Conservation (phyloP, 345 rosid genomes). For the Hibiscus mutabilis region DNA sequence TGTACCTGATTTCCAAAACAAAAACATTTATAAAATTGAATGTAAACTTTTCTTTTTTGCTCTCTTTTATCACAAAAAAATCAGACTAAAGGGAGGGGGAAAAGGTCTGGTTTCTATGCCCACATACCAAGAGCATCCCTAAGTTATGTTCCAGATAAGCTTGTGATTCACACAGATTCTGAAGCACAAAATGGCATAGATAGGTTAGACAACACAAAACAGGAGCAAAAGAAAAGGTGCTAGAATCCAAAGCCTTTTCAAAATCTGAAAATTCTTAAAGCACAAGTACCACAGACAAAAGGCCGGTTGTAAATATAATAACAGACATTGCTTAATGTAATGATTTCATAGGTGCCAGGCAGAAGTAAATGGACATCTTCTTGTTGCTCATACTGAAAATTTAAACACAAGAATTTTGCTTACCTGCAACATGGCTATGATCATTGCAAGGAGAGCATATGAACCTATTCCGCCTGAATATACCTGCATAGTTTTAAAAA, state of each 20-base stretch:
- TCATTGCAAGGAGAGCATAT: conserved; percentile 88
- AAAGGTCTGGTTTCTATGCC: conserved; percentile 1
- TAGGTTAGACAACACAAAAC: background rate
- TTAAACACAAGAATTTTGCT: conserved; percentile 4
- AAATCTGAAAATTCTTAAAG: background rate
- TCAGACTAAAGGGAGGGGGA: background rate
- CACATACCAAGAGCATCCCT: conserved; percentile 78
- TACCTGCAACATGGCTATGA: conserved; percentile 77
- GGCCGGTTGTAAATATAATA: background rate
- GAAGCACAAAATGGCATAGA: conserved; percentile 22
- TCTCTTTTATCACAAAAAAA: background rate
- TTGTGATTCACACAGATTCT: conserved; percentile 48
- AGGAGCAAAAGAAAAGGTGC: background rate
- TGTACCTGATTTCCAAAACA: conserved; percentile 43
- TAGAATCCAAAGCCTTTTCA: background rate
- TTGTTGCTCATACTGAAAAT: background rate
- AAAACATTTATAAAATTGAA: conserved; percentile 4
- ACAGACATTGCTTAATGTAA: background rate
- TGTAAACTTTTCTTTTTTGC: background rate
- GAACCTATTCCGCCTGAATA: conserved; percentile 92
- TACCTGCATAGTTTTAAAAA: conserved; percentile 46
- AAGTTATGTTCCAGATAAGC: conserved; percentile 62
- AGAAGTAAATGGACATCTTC: background rate
- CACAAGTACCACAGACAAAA: background rate
- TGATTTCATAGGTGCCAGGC: background rate